These are phyloP conservation scores for Penicillium sp. DNA, from an alignment of 2,329 filamentous ascomycete genomes.

Conservation along the genomic window DNA sequence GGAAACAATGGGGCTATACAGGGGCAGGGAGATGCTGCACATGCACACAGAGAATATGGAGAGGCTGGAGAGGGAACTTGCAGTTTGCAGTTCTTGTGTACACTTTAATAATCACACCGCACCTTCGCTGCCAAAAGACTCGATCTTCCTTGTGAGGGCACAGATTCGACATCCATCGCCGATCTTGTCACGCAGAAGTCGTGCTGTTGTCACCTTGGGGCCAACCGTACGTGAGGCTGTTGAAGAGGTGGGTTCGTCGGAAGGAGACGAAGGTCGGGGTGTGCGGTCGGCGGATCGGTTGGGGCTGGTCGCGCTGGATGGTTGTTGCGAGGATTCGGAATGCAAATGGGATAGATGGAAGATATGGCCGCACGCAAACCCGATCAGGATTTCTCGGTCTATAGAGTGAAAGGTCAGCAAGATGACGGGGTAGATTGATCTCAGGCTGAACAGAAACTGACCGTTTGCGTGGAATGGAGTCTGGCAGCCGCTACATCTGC, in stretches of 20 bases:
- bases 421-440: background rate
- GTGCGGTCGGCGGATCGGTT: conserved; percentile 21
- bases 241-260: conserved; percentile 28
- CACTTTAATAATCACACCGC: conserved; percentile 14
- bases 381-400: conserved; percentile 59
- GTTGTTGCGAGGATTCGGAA: conserved; percentile 27
- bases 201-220: conserved; percentile 81
- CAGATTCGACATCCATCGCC: conserved; percentile 45
- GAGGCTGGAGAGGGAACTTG: no score
- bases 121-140: conserved; percentile 28
- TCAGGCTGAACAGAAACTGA: conserved; percentile 18
- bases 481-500: conserved; percentile 41
- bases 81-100: no score
- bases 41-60: background rate
- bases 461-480: conserved; percentile 40
- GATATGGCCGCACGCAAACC: conserved; percentile 67
- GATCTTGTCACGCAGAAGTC: conserved; percentile 70
- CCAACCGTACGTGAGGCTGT: conserved; percentile 61
- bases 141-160: conserved; percentile 36
- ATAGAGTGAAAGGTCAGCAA: background rate
- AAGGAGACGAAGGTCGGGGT: conserved; percentile 23
- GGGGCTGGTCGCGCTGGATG: conserved; percentile 20
- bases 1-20: conserved; percentile 13
- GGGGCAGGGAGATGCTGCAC: conserved; percentile 1
- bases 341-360: conserved; percentile 64